Evolutionary conservation across 345 rosid genomes (phyloP).

Genomic region (Alliaria petiolata): DNA sequence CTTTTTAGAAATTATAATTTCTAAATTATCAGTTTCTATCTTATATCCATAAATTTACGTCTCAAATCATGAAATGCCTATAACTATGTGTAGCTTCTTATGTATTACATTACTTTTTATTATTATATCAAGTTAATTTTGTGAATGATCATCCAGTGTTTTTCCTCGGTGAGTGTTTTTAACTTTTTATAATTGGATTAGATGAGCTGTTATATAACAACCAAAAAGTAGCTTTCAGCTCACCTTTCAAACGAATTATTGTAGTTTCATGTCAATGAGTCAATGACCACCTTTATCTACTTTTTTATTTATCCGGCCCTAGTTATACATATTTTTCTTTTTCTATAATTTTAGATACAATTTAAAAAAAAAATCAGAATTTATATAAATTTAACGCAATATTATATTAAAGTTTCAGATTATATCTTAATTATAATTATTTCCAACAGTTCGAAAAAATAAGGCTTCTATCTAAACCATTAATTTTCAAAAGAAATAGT

Average conservation of each 20-base stretch:
- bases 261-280: background rate
- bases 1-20: too few species aligned
- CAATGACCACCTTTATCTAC: background rate
- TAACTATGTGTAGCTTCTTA: too few species aligned
- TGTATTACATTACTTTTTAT: too few species aligned
- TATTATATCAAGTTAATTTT: too few species aligned
- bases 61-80: too few species aligned
- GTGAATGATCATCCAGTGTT: too few species aligned
- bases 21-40: too few species aligned
- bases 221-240: conserved; percentile 11
- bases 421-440: background rate
- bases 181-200: conserved; percentile 9
- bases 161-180: too few species aligned
- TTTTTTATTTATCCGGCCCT: too few species aligned
- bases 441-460: background rate
- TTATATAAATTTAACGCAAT: background rate
- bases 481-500: too few species aligned
- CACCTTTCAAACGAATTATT: conserved; percentile 1
- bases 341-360: background rate
- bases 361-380: background rate
- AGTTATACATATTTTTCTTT: background rate
- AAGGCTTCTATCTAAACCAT: background rate
- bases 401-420: background rate
- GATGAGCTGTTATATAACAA: conserved; percentile 25
- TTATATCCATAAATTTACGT: too few species aligned